Base-by-base conservation (phyloP, 352 stramenopile genomes). In the Phytopythium aichiense region DNA sequence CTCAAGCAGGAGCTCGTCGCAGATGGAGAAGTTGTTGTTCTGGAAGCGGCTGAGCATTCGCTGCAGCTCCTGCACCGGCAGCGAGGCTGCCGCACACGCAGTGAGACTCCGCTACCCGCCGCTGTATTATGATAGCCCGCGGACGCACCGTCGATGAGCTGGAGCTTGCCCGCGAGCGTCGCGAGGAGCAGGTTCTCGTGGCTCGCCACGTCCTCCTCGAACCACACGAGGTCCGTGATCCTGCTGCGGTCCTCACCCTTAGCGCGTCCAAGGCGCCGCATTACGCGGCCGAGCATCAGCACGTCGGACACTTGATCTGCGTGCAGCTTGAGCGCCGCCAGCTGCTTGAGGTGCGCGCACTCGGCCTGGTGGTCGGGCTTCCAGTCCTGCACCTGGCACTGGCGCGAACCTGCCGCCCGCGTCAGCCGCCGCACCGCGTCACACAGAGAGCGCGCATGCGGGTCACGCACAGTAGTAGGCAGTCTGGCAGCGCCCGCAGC, bases 1-100 rank as follows among this genome's bases (percentile, higher is more conserved):
- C 16, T 80, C 70, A 12, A 87, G 37, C 35, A 91, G 53, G 49
- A 84, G 35, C 12, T 88, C 81, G 59, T 93, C 81, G 16, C 69
- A 82, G 63, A 93, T 87, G n/a, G 71, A 74, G 37, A 91, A 90
- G 38, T 93, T 93, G 69, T 93, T 93, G 65, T 79, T 84, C 40
- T 72, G 72, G 61, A 91, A 91, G 16, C 84, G 79, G 63, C 81
- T 84, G 35, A 93, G 66, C 79, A 90, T 86, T 33, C 69, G 68
- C 63, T 84, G 71, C 51, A 91, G 63, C 54, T 85, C 68, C 7
- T 66, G 58, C 51, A 77, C 61, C 38, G 71, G 60, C 38, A 57
- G 55, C n/a, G 45, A 51, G 45, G 45, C 45, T 51, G 22, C 22
- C 22, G 2, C 22, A 31, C 43, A 3, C 22, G 15, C 45, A 51